phyloP scores from a whole-genome alignment of 169 alveolate species.

The Plasmodium chabaudi region DNA sequence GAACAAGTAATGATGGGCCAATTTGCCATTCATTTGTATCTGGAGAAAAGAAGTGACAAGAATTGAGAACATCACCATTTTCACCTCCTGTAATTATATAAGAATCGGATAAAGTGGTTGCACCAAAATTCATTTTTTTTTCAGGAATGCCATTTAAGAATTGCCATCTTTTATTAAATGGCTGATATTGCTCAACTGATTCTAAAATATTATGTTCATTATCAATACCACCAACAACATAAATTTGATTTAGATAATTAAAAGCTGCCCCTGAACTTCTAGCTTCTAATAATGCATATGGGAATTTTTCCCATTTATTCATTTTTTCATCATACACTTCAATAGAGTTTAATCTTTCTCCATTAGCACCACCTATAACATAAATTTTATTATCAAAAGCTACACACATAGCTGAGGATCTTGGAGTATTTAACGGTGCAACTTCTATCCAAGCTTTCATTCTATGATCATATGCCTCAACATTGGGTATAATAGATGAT shows the following conservation, averaged over 20 bases:
- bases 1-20: constrained; percentile 85
- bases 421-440: constrained; percentile 89
- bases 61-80: constrained; percentile 81
- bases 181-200: constrained; percentile 86
- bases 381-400: constrained; percentile 83
- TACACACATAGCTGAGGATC: constrained; percentile 90
- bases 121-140: constrained; percentile 83
- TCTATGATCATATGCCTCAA: constrained; percentile 89
- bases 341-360: constrained; percentile 89
- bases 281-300: constrained; percentile 87
- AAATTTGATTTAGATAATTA: constrained; percentile 81
- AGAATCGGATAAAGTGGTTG: constrained; percentile 80
- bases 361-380: constrained; percentile 90
- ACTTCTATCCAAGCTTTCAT: constrained; percentile 89
- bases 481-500: constrained; percentile 81
- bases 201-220: constrained; percentile 82
- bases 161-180: constrained; percentile 82
- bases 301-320: constrained; percentile 88
- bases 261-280: constrained; percentile 91
- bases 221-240: constrained; percentile 89
- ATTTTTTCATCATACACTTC: constrained; percentile 91
- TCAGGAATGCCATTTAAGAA: constrained; percentile 84
- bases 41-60: constrained; percentile 83
- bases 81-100: constrained; percentile 85
- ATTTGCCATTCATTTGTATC: constrained; percentile 85